phyloP scores from a whole-genome alignment of 257 asterid species.

The Solanum pimpinellifolium region DNA sequence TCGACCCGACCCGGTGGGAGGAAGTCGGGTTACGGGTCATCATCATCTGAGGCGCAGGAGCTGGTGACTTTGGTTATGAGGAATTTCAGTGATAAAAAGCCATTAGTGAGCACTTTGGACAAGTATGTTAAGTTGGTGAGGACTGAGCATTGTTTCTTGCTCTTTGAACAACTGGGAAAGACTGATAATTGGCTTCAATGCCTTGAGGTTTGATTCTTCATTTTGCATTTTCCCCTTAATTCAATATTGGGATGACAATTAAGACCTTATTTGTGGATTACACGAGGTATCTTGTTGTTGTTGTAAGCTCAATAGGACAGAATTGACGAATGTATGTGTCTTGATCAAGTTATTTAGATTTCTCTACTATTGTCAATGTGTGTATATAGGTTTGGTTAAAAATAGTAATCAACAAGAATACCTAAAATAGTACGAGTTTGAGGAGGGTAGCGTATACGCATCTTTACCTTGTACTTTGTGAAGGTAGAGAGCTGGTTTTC shows the following conservation, averaged over 20 bases:
- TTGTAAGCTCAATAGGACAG: too few relatives aligned
- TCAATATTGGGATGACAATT: background rate
- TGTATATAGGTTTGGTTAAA: background rate
- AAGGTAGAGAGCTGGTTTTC: background rate
- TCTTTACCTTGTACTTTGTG: background rate
- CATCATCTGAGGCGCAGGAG: constrained; percentile 49
- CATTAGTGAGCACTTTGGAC: constrained; percentile 42
- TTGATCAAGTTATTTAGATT: background rate
- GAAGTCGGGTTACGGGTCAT: constrained; percentile 12
- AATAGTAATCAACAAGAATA: background rate
- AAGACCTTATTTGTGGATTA: background rate
- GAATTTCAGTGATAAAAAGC: constrained; percentile 47
- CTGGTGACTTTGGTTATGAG: constrained; percentile 49
- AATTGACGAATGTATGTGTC: background rate
- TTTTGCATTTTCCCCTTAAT: background rate
- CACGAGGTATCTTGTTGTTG: background rate
- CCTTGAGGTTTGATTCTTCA: constrained; percentile 52
- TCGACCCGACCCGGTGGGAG: constrained; percentile 25
- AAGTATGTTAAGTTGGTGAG: constrained; percentile 66
- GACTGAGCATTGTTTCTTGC: constrained; percentile 79
- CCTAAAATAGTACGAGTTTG: background rate
- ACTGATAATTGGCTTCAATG: constrained; percentile 81
- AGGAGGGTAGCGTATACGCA: background rate
- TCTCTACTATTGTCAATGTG: background rate
- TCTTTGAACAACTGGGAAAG: constrained; percentile 87